Conservation (phyloP, 2,329 filamentous ascomycete genomes). For the Plenodomus biglobosus region DNA sequence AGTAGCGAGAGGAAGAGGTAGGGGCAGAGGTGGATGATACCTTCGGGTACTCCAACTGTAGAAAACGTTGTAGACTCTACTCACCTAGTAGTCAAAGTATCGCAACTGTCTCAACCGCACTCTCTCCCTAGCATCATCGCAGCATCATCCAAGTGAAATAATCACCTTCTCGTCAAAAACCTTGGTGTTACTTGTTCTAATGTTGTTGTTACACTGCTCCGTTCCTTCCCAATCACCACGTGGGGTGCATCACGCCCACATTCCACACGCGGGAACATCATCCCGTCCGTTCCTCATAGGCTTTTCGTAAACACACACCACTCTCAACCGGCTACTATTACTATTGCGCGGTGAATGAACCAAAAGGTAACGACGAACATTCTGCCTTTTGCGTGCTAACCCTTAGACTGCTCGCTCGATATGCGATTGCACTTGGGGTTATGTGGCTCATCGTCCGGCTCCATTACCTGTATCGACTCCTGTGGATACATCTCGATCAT, state of each 20-base stretch:
- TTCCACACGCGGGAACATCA: neutral
- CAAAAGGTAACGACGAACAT: neutral
- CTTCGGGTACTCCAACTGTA: no score
- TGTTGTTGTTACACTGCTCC: slow-evolving; percentile 2
- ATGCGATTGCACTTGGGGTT: slow-evolving; percentile 6
- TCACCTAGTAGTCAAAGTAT: no score
- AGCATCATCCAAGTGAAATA: neutral
- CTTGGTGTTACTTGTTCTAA: neutral
- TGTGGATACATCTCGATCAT: slow-evolving; percentile 3
- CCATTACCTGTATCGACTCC: slow-evolving; percentile 5
- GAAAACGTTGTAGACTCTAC: no score
- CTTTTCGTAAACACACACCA: neutral
- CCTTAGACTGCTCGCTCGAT: neutral
- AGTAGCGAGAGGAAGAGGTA: slow-evolving; percentile 25
- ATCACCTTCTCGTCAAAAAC: neutral
- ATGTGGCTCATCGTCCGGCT: slow-evolving; percentile 12
- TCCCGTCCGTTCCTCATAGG: neutral
- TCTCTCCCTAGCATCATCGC: no score
- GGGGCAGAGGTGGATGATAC: slow-evolving; percentile 8
- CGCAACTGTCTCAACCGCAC: no score
- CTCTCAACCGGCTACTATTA: neutral
- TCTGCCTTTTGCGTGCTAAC: slow-evolving; percentile 1
- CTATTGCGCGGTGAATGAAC: neutral
- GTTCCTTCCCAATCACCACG: slow-evolving; percentile 4
- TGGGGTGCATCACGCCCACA: slow-evolving; percentile 4